Conservation (phyloP, 192 early-diverging fungal genomes). For the Coemansia sp. region DNA sequence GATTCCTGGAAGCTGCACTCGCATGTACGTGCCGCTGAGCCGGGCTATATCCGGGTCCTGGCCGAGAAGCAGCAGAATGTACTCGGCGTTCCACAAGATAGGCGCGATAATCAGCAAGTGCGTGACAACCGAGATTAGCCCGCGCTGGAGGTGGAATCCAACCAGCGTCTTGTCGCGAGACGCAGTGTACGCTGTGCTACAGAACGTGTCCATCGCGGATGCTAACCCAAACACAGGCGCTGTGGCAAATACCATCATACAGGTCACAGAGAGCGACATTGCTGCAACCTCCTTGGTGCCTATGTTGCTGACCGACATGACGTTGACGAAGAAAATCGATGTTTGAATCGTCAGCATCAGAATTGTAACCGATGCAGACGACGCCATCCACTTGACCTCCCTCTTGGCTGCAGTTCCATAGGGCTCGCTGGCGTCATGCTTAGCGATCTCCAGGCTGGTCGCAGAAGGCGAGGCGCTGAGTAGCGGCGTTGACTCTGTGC, state of each 20-base stretch:
- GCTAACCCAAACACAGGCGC: constrained; percentile 69
- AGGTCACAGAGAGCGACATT: constrained; percentile 71
- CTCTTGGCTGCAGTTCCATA: constrained; percentile 21
- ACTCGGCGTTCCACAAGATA: constrained; percentile 73
- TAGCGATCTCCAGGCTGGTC: constrained; percentile 22
- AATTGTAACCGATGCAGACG: constrained; percentile 33
- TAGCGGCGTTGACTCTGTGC: constrained; percentile 22
- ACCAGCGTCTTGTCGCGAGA: constrained; percentile 65
- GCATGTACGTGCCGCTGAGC: constrained; percentile 70
- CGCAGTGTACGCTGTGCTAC: constrained; percentile 72
- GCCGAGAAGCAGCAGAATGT: constrained; percentile 64
- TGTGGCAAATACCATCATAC: constrained; percentile 68
- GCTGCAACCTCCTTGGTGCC: constrained; percentile 69
- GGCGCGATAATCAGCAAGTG: constrained; percentile 73
- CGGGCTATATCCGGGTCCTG: constrained; percentile 75
- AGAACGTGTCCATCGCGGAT: constrained; percentile 77
- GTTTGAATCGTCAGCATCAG: constrained; percentile 65
- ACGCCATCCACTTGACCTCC: constrained; percentile 35
- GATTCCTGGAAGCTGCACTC: constrained; percentile 71
- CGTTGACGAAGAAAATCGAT: constrained; percentile 63
- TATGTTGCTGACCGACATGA: constrained; percentile 68
- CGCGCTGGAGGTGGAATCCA: constrained; percentile 79
- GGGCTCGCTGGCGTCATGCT: constrained; percentile 22
- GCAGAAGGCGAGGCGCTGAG: constrained; percentile 36
- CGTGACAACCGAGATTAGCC: constrained; percentile 73